These are phyloP conservation scores for Hypoxylon sp. DNA, from an alignment of 2,329 filamentous ascomycete genomes.

Conservation along the genomic window DNA sequence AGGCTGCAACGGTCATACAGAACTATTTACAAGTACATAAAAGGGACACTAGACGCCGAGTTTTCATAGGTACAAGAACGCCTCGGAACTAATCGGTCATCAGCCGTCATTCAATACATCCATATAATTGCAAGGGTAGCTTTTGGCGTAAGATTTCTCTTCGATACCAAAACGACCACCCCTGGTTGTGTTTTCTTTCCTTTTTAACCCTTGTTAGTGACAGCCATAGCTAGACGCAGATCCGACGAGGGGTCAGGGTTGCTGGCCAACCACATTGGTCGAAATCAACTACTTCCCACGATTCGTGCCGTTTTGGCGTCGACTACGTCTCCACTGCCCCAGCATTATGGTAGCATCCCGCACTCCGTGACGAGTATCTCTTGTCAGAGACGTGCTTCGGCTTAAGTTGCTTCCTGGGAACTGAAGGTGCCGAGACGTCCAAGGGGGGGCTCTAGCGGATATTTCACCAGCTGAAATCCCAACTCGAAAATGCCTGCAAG, in stretches of 20 bases:
- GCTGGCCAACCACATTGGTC: constrained; percentile 36
- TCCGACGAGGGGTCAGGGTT: constrained; percentile 32
- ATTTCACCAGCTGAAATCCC: constrained; percentile 29
- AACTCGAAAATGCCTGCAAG: constrained; percentile 20
- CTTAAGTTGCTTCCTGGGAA: constrained; percentile 55
- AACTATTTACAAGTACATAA: constrained; percentile 28
- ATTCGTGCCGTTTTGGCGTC: constrained; percentile 39
- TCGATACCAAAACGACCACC: constrained; percentile 41
- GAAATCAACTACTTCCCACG: constrained; percentile 32
- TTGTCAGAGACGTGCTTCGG: constrained; percentile 59
- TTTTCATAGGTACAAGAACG: constrained; percentile 15
- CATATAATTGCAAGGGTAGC: constrained; percentile 31
- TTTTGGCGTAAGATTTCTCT: constrained; percentile 33
- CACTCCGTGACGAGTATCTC: constrained; percentile 50
- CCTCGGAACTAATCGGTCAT: constrained; percentile 26
- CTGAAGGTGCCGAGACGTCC: constrained; percentile 45
- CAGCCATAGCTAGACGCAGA: constrained; percentile 43
- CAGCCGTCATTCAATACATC: constrained; percentile 15
- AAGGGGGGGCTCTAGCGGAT: constrained; percentile 27
- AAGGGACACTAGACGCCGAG: constrained; percentile 18
- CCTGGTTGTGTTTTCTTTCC: constrained; percentile 35
- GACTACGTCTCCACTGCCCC: constrained; percentile 40
- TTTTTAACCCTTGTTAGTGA: constrained; percentile 41
- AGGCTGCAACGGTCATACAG: constrained; percentile 14
- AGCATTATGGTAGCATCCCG: constrained; percentile 48